phyloP scores from a whole-genome alignment of 2,329 filamentous ascomycete genomes.

The Monilinia polystroma region DNA sequence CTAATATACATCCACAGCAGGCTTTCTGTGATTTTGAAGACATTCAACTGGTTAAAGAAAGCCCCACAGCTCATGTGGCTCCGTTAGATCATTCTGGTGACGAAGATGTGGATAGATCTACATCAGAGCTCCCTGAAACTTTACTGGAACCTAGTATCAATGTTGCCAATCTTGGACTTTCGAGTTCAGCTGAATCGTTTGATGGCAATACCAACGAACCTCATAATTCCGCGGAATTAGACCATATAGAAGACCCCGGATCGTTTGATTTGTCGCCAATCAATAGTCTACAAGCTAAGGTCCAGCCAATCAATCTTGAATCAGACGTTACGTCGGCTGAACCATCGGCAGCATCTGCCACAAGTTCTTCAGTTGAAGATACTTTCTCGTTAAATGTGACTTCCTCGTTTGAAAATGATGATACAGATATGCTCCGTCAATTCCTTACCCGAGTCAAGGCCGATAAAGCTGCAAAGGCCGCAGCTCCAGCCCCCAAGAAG shows the following conservation, averaged over 20 bases:
- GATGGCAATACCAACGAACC: neutral
- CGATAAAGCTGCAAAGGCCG: slow-evolving; percentile 41
- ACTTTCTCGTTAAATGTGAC: slow-evolving; percentile 19
- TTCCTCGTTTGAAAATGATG: slow-evolving; percentile 35
- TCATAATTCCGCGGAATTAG: neutral
- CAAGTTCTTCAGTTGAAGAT: slow-evolving; percentile 25
- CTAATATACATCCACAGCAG: neutral
- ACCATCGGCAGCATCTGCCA: slow-evolving; percentile 25
- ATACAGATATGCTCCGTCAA: slow-evolving; percentile 42
- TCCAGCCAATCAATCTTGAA: neutral
- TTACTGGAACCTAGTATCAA: slow-evolving; percentile 13
- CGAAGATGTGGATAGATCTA: slow-evolving; percentile 16
- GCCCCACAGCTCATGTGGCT: slow-evolving; percentile 2
- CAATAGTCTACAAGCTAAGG: slow-evolving; percentile 7
- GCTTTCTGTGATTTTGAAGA: neutral
- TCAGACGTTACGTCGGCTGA: slow-evolving; percentile 11
- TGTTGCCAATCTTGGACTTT: neutral
- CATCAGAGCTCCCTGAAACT: slow-evolving; percentile 15
- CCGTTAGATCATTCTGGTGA: slow-evolving; percentile 5
- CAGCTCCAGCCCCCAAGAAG: slow-evolving; percentile 31
- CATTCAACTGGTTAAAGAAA: neutral
- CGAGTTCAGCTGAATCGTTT: neutral
- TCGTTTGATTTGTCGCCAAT: slow-evolving; percentile 26
- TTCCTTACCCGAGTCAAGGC: slow-evolving; percentile 42
- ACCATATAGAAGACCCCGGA: slow-evolving; percentile 25